A percentile compares a stretch with the other conserved stretches of the same genome.
Conservation (phyloP, 2,329 filamentous ascomycete species). For the Fonsecaea pedrosoi region DNA sequence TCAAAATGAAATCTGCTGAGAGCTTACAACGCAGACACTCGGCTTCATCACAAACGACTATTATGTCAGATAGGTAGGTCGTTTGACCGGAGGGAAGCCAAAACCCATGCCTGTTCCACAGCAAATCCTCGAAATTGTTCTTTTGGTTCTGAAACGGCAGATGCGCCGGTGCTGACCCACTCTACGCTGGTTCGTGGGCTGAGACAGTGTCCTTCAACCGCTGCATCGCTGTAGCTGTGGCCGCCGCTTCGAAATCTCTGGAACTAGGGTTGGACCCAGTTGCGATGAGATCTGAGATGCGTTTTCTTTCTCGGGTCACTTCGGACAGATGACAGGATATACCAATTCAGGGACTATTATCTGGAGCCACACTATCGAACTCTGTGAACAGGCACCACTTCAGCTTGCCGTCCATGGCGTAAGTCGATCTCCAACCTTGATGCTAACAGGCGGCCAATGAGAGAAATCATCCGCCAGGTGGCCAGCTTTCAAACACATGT, state of each 20-base stretch:
- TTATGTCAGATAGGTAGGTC: neutral
- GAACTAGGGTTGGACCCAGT: neutral
- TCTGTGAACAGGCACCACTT: neutral
- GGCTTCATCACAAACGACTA: neutral
- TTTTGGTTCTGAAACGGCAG: neutral
- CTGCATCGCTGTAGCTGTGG: neutral
- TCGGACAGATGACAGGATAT: neutral
- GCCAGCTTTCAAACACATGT: constrained; percentile 56
- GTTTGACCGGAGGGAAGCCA: neutral
- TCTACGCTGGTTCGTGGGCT: neutral
- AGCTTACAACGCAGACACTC: neutral
- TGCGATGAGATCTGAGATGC: neutral
- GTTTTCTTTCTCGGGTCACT: neutral
- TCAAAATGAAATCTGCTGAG: neutral
- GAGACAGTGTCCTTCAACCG: neutral
- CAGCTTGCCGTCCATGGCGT: constrained; percentile 19
- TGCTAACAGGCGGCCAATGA: constrained; percentile 1
- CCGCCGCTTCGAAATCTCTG: neutral
- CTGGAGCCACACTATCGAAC: neutral
- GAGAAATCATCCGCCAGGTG: neutral
- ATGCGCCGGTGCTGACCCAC: neutral
- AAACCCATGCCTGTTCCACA: constrained; percentile 1
- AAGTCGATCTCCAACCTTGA: constrained; percentile 32
- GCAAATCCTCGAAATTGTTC: constrained; percentile 4
- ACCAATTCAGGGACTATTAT: neutral